Percentiles rank a stretch among this genome's conserved stretches.
These are phyloP conservation scores for Calonectria hawksworthii DNA, from an alignment of 2,329 filamentous ascomycete genomes.

Conservation along the genomic window DNA sequence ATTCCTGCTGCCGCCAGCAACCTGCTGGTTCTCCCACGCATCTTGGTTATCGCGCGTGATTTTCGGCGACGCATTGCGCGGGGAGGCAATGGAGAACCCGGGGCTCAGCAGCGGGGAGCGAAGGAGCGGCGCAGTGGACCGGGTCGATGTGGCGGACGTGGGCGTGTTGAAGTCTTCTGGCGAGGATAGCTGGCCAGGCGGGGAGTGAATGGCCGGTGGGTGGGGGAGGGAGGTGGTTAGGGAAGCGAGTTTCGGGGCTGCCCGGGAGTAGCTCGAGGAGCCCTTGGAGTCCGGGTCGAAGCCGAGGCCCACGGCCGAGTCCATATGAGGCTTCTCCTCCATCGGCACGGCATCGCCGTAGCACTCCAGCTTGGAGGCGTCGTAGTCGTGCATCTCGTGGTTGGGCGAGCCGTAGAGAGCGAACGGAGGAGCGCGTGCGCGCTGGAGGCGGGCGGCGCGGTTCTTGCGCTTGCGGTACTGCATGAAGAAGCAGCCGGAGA, in stretches of 20 bases:
- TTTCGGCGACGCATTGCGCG: slow-evolving; percentile 29
- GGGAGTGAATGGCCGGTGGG: slow-evolving; percentile 36
- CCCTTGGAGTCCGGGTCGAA: slow-evolving; percentile 25
- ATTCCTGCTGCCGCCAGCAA: slow-evolving; percentile 21
- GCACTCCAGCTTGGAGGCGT: slow-evolving; percentile 22
- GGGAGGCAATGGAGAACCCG: slow-evolving; percentile 39
- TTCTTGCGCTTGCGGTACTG: slow-evolving; percentile 61
- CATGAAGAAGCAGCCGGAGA: slow-evolving; percentile 58
- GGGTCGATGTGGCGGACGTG: slow-evolving; percentile 49
- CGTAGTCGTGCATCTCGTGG: slow-evolving; percentile 35
- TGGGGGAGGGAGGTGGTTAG: slow-evolving; percentile 36
- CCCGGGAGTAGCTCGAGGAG: not conserved
- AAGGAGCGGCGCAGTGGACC: slow-evolving; percentile 54
- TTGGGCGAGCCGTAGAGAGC: slow-evolving; percentile 66
- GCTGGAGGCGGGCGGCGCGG: slow-evolving; percentile 33
- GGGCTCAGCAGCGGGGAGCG: slow-evolving; percentile 43
- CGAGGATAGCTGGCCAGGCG: slow-evolving; percentile 27
- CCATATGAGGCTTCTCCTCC: slow-evolving; percentile 38
- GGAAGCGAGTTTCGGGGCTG: slow-evolving; percentile 30
- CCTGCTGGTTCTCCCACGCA: slow-evolving; percentile 38
- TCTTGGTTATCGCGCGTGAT: slow-evolving; percentile 22
- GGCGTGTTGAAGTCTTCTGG: slow-evolving; percentile 47
- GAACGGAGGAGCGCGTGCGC: slow-evolving; percentile 55
- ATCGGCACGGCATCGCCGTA: slow-evolving; percentile 18
- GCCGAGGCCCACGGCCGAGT: slow-evolving; percentile 28